Evolutionary conservation across 2,329 filamentous ascomycete genomes (phyloP), one percentile per base, ranked within the genome.

Genomic region (Fusarium tuaranense): DNA sequence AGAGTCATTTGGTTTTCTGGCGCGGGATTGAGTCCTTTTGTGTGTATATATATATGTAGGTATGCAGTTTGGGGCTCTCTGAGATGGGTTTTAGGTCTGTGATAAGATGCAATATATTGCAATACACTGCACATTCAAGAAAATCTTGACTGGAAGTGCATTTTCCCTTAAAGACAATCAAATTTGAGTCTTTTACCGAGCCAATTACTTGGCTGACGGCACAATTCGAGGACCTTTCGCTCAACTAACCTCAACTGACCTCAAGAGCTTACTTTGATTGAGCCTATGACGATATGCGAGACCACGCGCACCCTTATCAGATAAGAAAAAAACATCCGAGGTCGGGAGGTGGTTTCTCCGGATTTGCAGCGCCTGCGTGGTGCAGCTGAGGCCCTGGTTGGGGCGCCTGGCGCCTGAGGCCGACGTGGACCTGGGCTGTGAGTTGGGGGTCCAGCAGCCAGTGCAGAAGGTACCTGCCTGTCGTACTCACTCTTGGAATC

Each of bases 281-380:
- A 67, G 39, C 55, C 69, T 69, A 78, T 78, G 76, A 78, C 74
- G 76, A 78, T 78, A 78, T 78, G 27, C 18, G 18, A 20, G 48
- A 30, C 38, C 53, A 60, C 44, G 44, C 63, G 39, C 39, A 48
- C 73, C 44, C 66, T 77, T 77, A 76, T 76, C 73, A 67, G 76
- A 76, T 69, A 78, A 77, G 67, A 72, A 64, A 68, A 65, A 67
- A 64, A 27, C 39, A 68, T 73, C 75, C 73, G 69, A 72, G 68
- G 76, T 73, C 73, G 75, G 76, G 62, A 61, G 58, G 34, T 70
- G 62, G 75, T 78, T 78, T 78, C 71, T 78, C 75, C 73, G 73
- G 53, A 32, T 51, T 30, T 63, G 58, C 63, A 71, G 75, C 48
- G 63, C 69, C 73, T 51, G 25, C 46, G 22, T 57, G 51, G 48